Conservation (phyloP, 345 rosid species). For the Gossypium rotundifolium region DNA sequence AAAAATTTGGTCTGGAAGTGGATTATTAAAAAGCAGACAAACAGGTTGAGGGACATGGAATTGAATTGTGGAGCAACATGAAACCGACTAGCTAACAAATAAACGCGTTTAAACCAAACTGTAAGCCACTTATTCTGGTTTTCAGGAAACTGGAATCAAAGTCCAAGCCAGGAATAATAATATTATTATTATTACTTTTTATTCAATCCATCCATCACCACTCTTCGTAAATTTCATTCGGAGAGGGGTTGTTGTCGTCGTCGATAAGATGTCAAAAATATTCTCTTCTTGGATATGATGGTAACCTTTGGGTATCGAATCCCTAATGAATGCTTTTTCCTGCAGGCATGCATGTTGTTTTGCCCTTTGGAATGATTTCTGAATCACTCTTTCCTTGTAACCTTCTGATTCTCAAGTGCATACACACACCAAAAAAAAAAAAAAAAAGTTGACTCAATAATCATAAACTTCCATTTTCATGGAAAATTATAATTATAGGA, state of each 20-base stretch:
- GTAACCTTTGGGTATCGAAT: not conserved
- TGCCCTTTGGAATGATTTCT: not conserved
- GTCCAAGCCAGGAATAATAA: not conserved
- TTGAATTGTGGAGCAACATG: constrained; percentile 11
- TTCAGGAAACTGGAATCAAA: not conserved
- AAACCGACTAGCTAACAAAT: not conserved
- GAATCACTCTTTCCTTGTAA: not conserved
- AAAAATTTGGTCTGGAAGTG: not conserved
- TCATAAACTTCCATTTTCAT: not conserved
- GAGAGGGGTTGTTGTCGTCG: not conserved
- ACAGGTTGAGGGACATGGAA: not conserved
- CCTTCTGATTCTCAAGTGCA: not conserved
- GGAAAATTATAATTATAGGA: not conserved
- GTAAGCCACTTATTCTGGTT: not conserved
- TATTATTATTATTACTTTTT: not conserved
- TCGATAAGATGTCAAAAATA: not conserved
- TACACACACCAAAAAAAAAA: not conserved
- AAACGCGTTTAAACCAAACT: not conserved
- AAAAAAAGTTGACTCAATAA: not conserved
- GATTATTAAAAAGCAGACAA: constrained; percentile 2
- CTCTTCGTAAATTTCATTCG: not conserved
- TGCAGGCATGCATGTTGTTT: not conserved
- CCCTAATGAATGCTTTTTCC: not conserved
- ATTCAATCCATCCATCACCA: not conserved
- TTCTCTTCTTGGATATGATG: not conserved